Evolutionary conservation across 768 basidiomycete genomes (phyloP), one percentile per base, ranked within the genome.

Genomic region (Suillus luteus): DNA sequence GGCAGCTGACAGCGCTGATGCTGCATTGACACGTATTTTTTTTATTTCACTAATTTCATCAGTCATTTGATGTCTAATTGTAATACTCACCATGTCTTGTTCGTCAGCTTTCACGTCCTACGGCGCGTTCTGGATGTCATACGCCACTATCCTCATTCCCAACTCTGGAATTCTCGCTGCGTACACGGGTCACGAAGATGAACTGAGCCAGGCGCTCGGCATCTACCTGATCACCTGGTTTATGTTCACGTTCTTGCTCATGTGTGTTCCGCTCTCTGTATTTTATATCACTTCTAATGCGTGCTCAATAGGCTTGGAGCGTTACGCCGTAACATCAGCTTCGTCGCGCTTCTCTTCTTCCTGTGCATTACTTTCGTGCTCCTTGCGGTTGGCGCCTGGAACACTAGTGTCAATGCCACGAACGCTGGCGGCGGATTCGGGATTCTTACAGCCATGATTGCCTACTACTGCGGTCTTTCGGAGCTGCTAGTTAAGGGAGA

Each of bases 91-190:
- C 5, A 9, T 14, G 11, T 41, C 49, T 61, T 3, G 31, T 41
- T 41, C 5, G 19, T 33, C 66, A 89, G 92, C 92, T 0, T 95
- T 94, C 81, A 81, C 86, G 0, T 89, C 89, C 1, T 95, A 90
- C 65, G 93, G 93, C 27, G 90, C 87, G 2, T 95, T 95, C 82
- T 95, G 93, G 93, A 79, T 95, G 78, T 92, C 92, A 5, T 95
- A 86, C 57, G 91, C 86, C 5, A 79, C 84, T 0, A 86, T 95
- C 68, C 75, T 89, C 70, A 82, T 92, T 55, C 93, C 93, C 2
- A 81, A 83, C 33, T 83, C 83, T 5, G 92, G 92, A 15, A 81
- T 94, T 54, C 12, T 67, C 5, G 72, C 80, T 0, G 84, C 92
- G 0, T 94, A 88, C 70, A 57, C 68, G 0, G 59, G 65, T 0